Evolutionary conservation across 139 green algal species (phyloP), one percentile per base, ranked within the genome.

Genomic region (Micractinium sp.): DNA sequence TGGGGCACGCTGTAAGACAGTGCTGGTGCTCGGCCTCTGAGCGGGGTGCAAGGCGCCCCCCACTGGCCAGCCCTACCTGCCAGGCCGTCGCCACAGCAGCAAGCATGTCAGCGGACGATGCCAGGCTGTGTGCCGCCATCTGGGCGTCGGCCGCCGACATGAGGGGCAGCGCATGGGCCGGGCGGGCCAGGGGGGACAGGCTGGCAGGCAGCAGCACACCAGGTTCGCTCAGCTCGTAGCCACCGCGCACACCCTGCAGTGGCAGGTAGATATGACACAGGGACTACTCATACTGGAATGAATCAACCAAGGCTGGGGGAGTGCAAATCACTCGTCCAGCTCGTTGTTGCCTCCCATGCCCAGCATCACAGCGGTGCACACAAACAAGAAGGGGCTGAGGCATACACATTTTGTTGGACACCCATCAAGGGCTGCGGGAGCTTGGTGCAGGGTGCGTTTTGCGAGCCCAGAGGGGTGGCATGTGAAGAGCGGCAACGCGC

Each of bases 191-290:
- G 4, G 78, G 78, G 15, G 78, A 84, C 41, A 84, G 78, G 78
- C 41, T 67, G 78, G 78, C 78, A 7, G 78, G 78, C 41, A 84
- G 78, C 78, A 84, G 78, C 41, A 67, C 41, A 29, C 78, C 78
- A 15, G 41, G 78, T 27, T 84, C 78, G 1, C 29, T 67, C 13
- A 84, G 41, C 29, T 84, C 29, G 31, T 67, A 84, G 14, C 78
- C 29, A 29, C 78, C 47, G 14, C 23, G 78, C 41, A 84, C 47
- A 4, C 29, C 41, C 78, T 84, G 78, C 18, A 31, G 12, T 19
- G 16, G n/a, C 63, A 39, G 73, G 13, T 39, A 39, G 15, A 78
- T 41, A 25, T 18, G 3, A 39, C 7, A 41, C 22, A 76, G 27
- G 1, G 27, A 35, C 27, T 36, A 56, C 47, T 56, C 47, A 56